Evolutionary conservation across 163 green algal species (phyloP).

Genomic region (Chloromonas sp.): DNA sequence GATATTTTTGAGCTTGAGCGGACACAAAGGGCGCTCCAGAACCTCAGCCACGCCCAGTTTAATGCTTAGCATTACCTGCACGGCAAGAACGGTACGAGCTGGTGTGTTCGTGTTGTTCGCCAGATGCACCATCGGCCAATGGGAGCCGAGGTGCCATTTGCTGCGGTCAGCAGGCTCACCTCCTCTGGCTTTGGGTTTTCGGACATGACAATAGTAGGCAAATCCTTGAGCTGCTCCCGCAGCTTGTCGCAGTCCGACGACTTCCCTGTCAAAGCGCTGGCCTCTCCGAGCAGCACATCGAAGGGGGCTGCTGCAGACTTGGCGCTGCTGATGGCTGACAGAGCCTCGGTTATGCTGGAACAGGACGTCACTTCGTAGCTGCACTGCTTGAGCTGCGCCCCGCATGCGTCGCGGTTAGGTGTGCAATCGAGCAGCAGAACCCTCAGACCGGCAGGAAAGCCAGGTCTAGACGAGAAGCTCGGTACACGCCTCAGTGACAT

Average conservation of each 20-base stretch:
- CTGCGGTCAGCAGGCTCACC: background rate
- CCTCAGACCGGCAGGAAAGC: background rate
- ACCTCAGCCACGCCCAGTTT: constrained; percentile 73
- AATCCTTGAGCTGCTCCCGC: constrained; percentile 22
- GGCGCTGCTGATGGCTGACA: background rate
- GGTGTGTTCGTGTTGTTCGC: background rate
- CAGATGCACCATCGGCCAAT: background rate
- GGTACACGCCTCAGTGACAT: too few relatives aligned
- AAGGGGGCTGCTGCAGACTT: background rate
- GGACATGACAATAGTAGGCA: constrained; percentile 62
- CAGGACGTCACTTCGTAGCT: background rate
- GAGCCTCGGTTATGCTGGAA: background rate
- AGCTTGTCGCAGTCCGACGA: constrained; percentile 20
- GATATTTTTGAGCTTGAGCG: constrained; percentile 76
- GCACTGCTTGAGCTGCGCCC: background rate
- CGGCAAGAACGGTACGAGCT: constrained; percentile 10
- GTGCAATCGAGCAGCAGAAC: background rate
- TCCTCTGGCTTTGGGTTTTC: constrained; percentile 1
- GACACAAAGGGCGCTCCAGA: constrained; percentile 66
- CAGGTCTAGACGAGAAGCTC: too few relatives aligned
- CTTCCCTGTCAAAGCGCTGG: constrained; percentile 13
- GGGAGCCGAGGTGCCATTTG: too few relatives aligned
- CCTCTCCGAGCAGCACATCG: constrained; percentile 55
- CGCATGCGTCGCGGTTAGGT: background rate
- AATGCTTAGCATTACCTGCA: constrained; percentile 62